Evolutionary conservation across 2,329 filamentous ascomycete species (phyloP).

Genomic region (Elsinoe arachidis): DNA sequence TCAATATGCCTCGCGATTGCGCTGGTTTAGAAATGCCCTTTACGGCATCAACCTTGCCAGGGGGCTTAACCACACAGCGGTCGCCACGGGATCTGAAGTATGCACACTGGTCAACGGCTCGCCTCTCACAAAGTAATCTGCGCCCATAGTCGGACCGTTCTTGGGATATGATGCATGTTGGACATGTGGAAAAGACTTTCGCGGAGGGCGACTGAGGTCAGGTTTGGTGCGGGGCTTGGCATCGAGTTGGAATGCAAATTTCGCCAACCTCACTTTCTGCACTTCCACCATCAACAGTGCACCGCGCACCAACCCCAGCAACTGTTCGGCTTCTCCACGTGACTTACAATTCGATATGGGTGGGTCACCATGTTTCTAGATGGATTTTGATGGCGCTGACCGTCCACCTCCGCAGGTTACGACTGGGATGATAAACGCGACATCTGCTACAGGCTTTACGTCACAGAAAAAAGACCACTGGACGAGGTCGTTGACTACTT

Average conservation of each 20-base stretch:
- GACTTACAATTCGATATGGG: background rate
- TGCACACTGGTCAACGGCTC: no score
- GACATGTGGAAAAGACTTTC: background rate
- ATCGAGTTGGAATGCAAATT: background rate
- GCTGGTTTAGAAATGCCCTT: no score
- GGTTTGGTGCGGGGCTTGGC: slow-evolving; percentile 1
- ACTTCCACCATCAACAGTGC: slow-evolving; percentile 7
- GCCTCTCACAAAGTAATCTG: no score
- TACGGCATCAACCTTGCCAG: no score
- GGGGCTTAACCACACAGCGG: no score
- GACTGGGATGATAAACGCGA: slow-evolving; percentile 60
- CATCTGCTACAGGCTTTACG: slow-evolving; percentile 63
- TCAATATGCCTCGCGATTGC: no score
- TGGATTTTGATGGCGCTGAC: background rate
- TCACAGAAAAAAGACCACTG: slow-evolving; percentile 63
- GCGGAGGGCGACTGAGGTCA: no score
- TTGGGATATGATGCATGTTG: no score
- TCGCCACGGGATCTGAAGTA: no score
- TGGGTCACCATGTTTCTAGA: background rate
- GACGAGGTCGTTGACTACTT: slow-evolving; percentile 69
- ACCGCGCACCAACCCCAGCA: background rate
- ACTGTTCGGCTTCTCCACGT: background rate
- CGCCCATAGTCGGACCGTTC: no score
- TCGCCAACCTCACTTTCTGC: slow-evolving; percentile 9
- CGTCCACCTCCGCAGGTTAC: slow-evolving; percentile 36